These are phyloP conservation scores for Fusarium dimerum DNA, from an alignment of 2,329 filamentous ascomycete species.

Conservation along the genomic window DNA sequence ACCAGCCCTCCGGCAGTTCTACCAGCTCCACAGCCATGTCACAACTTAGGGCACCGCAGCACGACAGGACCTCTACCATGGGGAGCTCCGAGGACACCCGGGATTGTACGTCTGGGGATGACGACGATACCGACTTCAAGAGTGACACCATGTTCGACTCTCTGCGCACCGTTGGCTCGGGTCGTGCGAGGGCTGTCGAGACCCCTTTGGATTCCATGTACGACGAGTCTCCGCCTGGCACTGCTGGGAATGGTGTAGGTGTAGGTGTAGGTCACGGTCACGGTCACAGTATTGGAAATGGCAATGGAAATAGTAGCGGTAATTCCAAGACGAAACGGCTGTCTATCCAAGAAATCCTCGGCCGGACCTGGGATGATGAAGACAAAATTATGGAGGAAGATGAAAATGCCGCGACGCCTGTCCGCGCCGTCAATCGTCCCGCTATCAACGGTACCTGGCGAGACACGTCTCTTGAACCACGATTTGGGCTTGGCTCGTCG, in stretches of 20 bases:
- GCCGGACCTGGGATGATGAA: conserved; percentile 54
- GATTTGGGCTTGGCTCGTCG: conserved; percentile 33
- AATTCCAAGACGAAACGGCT: conserved; percentile 55
- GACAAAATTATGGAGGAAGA: conserved; percentile 65
- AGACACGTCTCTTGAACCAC: conserved; percentile 19
- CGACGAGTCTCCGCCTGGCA: conserved; percentile 71
- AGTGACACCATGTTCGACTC: conserved; percentile 80
- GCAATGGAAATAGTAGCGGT: conserved; percentile 23
- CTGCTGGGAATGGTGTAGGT: conserved; percentile 44
- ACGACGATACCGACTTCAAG: conserved; percentile 76
- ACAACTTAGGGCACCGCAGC: conserved; percentile 34
- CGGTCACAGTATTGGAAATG: no score
- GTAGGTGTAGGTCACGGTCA: no score
- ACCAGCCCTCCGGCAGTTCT: conserved; percentile 45
- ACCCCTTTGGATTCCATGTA: conserved; percentile 79
- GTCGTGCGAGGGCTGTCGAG: conserved; percentile 65
- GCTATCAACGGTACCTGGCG: conserved; percentile 16
- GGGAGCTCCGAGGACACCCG: conserved; percentile 69
- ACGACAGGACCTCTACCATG: conserved; percentile 56
- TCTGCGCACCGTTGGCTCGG: conserved; percentile 68
- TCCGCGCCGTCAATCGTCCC: conserved; percentile 39
- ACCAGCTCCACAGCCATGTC: conserved; percentile 46
- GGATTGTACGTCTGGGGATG: conserved; percentile 67
- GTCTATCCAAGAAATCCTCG: conserved; percentile 61
- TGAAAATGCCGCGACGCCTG: conserved; percentile 55